Evolutionary conservation across 352 stramenopile species (phyloP).

Genomic region (Globisporangium solare): DNA sequence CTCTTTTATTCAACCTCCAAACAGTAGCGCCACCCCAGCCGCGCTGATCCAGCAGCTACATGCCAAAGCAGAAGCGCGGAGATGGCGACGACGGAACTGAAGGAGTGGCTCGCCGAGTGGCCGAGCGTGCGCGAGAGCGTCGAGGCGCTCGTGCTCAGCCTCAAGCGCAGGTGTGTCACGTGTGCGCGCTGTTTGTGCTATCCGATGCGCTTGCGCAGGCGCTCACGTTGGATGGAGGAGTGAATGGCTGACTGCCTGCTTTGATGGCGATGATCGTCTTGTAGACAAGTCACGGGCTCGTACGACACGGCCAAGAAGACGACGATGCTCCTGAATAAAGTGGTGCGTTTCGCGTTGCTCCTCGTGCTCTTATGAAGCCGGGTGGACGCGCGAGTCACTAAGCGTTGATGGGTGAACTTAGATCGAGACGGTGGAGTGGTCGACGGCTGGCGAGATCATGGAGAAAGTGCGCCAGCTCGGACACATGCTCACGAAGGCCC

Average conservation of each 20-base stretch:
- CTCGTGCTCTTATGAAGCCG: too few relatives aligned
- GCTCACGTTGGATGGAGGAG: neutral
- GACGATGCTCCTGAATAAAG: slow-evolving; percentile 61
- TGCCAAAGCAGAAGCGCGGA: neutral
- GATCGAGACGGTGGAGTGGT: slow-evolving; percentile 78
- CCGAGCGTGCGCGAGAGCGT: slow-evolving; percentile 62
- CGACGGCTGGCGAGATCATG: slow-evolving; percentile 75
- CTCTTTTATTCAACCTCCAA: neutral
- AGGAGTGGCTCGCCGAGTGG: slow-evolving; percentile 77
- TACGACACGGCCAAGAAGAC: slow-evolving; percentile 81
- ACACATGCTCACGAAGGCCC: slow-evolving; percentile 78
- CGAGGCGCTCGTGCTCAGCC: slow-evolving; percentile 69
- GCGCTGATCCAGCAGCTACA: neutral
- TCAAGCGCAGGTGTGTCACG: slow-evolving; percentile 74
- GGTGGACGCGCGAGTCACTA: too few relatives aligned
- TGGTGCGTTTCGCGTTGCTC: slow-evolving; percentile 31
- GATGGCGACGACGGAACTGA: slow-evolving; percentile 29
- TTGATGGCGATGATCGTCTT: slow-evolving; percentile 2
- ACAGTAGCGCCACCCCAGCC: neutral
- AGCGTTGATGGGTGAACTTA: neutral
- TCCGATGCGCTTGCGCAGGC: too few relatives aligned
- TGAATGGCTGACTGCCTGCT: slow-evolving; percentile 3
- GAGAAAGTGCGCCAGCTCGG: slow-evolving; percentile 79
- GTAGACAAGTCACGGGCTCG: slow-evolving; percentile 64
- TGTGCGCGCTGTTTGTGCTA: neutral